Percentiles rank a stretch among this genome's conserved stretches.
Conservation (phyloP, 148 eudicot species). For the Spergularia marina region DNA sequence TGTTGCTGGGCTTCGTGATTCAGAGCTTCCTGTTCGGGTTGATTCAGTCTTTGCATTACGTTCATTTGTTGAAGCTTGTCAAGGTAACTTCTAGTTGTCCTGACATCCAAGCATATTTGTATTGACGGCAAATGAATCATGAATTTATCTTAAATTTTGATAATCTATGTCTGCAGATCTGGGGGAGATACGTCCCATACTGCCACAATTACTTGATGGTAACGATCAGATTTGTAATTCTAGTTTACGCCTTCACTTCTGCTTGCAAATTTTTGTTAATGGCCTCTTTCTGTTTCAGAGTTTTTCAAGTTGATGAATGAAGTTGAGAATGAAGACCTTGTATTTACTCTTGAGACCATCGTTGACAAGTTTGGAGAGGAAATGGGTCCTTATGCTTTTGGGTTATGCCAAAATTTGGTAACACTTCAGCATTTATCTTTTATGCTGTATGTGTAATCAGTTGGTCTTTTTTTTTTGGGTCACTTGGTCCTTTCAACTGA, state of each 20-base stretch:
- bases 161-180: slow-evolving; percentile 49
- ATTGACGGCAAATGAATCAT: neutral
- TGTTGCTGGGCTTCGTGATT: slow-evolving; percentile 93
- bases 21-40: slow-evolving; percentile 97
- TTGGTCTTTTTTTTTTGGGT: too few relatives aligned
- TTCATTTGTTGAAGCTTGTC: slow-evolving; percentile 98
- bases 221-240: slow-evolving; percentile 3
- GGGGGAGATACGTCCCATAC: slow-evolving; percentile 91
- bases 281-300: slow-evolving; percentile 39
- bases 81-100: slow-evolving; percentile 40
- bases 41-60: slow-evolving; percentile 97
- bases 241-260: neutral
- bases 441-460: neutral
- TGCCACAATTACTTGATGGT: slow-evolving; percentile 97
- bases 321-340: slow-evolving; percentile 99
- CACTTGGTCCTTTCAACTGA: slow-evolving; percentile 4
- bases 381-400: slow-evolving; percentile 99
- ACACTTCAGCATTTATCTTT: slow-evolving; percentile 8
- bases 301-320: slow-evolving; percentile 98
- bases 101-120: neutral
- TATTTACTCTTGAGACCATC: slow-evolving; percentile 97
- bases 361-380: slow-evolving; percentile 99
- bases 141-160: neutral
- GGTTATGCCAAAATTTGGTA: slow-evolving; percentile 98
- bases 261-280: slow-evolving; percentile 1